phyloP scores from a whole-genome alignment of 2,329 filamentous ascomycete genomes.

The Pseudogymnoascus sp. region DNA sequence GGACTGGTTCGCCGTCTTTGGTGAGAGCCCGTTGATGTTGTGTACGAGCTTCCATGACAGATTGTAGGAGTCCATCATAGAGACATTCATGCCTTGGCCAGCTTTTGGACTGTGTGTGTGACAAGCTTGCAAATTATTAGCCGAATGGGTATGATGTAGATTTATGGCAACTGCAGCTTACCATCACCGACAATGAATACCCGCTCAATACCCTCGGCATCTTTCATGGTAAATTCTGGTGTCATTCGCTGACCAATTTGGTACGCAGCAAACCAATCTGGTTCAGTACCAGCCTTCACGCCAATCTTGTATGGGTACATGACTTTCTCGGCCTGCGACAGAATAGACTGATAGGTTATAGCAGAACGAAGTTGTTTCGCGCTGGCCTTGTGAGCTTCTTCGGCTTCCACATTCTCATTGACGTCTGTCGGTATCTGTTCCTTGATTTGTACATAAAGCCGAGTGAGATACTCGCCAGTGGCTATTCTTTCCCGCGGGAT shows the following conservation, averaged over 20 bases:
- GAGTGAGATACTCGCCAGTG: constrained; percentile 39
- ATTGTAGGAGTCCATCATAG: constrained; percentile 56
- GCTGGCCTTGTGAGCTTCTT: constrained; percentile 25
- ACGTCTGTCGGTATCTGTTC: constrained; percentile 29
- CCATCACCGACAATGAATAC: constrained; percentile 51
- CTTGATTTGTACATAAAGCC: constrained; percentile 58
- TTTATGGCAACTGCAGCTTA: constrained; percentile 37
- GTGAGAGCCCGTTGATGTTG: constrained; percentile 37
- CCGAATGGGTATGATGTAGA: constrained; percentile 48
- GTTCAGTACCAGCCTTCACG: constrained; percentile 63
- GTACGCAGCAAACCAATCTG: constrained; percentile 58
- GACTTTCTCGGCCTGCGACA: constrained; percentile 56
- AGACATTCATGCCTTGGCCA: constrained; percentile 54
- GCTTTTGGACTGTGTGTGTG: constrained; percentile 60
- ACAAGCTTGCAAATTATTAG: constrained; percentile 33
- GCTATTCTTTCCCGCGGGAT: constrained; percentile 52
- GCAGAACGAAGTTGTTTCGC: constrained; percentile 24
- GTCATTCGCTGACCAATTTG: constrained; percentile 55
- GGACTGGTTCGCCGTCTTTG: constrained; percentile 38
- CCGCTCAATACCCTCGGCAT: constrained; percentile 19
- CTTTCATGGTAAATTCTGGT: constrained; percentile 36
- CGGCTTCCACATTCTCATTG: constrained; percentile 33
- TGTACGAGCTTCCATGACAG: constrained; percentile 52
- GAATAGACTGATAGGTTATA: constrained; percentile 58
- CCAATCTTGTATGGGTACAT: constrained; percentile 51